Percentiles rank a stretch among this genome's conserved stretches.
Evolutionary conservation across 805 yeast genomes (phyloP).

Genomic region (Cyberlindnera xylosilytica): DNA sequence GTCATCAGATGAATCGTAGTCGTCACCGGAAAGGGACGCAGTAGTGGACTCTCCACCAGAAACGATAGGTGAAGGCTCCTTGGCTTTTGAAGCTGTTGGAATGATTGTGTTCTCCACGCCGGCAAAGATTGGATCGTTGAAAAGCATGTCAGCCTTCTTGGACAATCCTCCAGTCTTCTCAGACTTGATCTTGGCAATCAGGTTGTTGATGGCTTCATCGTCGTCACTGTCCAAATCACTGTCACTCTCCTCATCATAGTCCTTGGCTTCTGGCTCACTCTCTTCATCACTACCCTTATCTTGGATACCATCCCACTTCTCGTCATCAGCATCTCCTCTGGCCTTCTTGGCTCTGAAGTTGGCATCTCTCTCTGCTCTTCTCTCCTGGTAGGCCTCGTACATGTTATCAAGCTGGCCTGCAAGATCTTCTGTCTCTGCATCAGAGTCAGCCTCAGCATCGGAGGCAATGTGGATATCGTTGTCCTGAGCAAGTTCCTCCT

Average conservation of each 20-base stretch:
- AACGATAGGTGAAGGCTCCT: constrained; percentile 9
- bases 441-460: constrained; percentile 38
- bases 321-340: constrained; percentile 75
- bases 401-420: constrained; percentile 81
- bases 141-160: constrained; percentile 42
- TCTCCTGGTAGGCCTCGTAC: constrained; percentile 70
- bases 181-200: constrained; percentile 55
- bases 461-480: constrained; percentile 57
- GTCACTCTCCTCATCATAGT: constrained; percentile 38
- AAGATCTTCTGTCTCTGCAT: constrained; percentile 59
- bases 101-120: constrained; percentile 39
- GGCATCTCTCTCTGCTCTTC: constrained; percentile 66
- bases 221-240: constrained; percentile 55
- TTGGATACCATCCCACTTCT: constrained; percentile 72
- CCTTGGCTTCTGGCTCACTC: constrained; percentile 34
- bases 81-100: constrained; percentile 1
- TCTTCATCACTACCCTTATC: constrained; percentile 41
- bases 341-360: constrained; percentile 65
- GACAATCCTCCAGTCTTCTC: constrained; percentile 39
- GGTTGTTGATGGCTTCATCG: constrained; percentile 61
- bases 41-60: constrained; percentile 20
- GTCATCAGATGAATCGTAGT: constrained; percentile 22
- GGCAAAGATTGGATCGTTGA: constrained; percentile 52
- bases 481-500: constrained; percentile 51
- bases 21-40: constrained; percentile 25